Conservation (phyloP, 352 stramenopile genomes). For the Phytophthora tentaculata region DNA sequence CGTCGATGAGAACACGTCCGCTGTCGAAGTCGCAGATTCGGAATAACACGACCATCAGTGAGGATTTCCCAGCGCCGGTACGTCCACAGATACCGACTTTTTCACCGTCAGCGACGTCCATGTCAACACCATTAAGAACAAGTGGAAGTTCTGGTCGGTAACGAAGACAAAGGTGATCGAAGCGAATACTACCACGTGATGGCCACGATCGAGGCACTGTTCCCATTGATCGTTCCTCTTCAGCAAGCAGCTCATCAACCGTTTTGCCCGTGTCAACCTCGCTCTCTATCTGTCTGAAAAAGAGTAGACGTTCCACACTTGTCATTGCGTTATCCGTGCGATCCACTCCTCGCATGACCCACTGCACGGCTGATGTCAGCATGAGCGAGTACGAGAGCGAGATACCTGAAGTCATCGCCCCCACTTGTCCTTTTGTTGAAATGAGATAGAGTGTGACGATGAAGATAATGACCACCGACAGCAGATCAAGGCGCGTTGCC, state of each 20-base stretch:
- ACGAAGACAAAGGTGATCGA: slow-evolving; percentile 33
- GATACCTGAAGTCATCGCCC: slow-evolving; percentile 22
- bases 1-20: not conserved
- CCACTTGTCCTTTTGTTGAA: slow-evolving; percentile 38
- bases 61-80: slow-evolving; percentile 50
- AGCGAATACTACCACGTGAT: slow-evolving; percentile 23
- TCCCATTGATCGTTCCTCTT: not conserved
- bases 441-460: slow-evolving; percentile 87
- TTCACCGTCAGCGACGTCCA: slow-evolving; percentile 44
- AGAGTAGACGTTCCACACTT: slow-evolving; percentile 37
- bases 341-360: slow-evolving; percentile 32
- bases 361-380: slow-evolving; percentile 49
- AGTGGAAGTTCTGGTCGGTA: slow-evolving; percentile 51
- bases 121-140: slow-evolving; percentile 39
- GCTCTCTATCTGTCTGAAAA: slow-evolving; percentile 40
- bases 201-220: slow-evolving; percentile 30
- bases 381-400: slow-evolving; percentile 45
- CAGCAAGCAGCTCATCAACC: not conserved
- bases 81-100: slow-evolving; percentile 65
- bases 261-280: slow-evolving; percentile 22
- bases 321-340: slow-evolving; percentile 62
- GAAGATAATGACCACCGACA: slow-evolving; percentile 85
- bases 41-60: slow-evolving; percentile 13
- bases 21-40: not conserved
- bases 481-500: slow-evolving; percentile 86